These are phyloP conservation scores for Mucuna pruriens DNA, from an alignment of 306 rosid genomes.

Conservation along the genomic window DNA sequence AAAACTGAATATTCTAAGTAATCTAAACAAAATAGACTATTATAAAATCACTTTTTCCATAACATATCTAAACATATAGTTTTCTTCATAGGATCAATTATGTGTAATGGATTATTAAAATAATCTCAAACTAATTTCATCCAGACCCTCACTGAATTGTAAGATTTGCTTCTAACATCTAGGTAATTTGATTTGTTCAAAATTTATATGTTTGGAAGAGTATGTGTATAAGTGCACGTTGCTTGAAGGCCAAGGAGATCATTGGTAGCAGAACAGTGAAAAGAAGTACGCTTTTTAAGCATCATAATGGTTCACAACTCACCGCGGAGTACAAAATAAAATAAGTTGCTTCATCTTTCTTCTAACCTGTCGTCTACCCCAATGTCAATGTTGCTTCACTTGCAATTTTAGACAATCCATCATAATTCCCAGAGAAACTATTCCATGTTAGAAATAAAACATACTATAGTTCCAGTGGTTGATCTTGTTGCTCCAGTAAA, in stretches of 20 bases:
- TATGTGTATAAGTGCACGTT: background rate
- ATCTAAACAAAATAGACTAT: too few relatives aligned
- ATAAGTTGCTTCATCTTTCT: constrained; percentile 35
- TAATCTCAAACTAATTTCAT: too few relatives aligned
- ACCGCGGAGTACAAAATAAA: too few relatives aligned
- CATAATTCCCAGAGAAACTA: constrained; percentile 4
- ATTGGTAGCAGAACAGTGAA: background rate
- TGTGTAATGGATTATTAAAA: too few relatives aligned
- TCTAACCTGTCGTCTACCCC: background rate
- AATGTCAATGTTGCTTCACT: constrained; percentile 38
- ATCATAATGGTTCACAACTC: background rate
- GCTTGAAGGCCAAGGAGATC: background rate
- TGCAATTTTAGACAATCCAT: constrained; percentile 35
- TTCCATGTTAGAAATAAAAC: background rate
- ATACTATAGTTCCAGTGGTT: background rate
- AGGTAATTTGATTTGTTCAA: too few relatives aligned
- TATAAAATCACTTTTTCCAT: too few relatives aligned
- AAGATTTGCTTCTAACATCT: background rate
- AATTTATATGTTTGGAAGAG: constrained; percentile 8
- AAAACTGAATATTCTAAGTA: too few relatives aligned
- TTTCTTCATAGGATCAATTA: too few relatives aligned
- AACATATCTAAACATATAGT: too few relatives aligned
- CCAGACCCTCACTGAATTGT: background rate
- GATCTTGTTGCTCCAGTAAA: background rate
- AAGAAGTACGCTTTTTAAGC: background rate